These are phyloP conservation scores for Paecilomyces sp. DNA, from an alignment of 2,329 filamentous ascomycete species.

Conservation along the genomic window DNA sequence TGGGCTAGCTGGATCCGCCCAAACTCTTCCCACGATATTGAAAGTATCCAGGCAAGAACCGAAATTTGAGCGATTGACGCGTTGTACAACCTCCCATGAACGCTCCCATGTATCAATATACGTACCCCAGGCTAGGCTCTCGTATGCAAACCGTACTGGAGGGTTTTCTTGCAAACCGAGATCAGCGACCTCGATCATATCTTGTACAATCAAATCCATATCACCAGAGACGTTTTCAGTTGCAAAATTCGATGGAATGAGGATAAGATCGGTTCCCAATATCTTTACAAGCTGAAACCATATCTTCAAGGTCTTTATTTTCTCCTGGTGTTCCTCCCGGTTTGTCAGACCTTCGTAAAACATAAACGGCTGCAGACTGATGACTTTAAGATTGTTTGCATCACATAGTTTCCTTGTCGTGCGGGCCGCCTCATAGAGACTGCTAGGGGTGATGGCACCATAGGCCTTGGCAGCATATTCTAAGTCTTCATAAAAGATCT, in stretches of 20 bases:
- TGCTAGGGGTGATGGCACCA: conserved; percentile 34
- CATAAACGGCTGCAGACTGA: conserved; percentile 63
- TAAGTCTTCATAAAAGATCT: conserved; percentile 73
- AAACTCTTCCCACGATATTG: conserved; percentile 65
- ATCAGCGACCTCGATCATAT: conserved; percentile 58
- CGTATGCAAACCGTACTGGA: conserved; percentile 61
- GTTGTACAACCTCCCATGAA: conserved; percentile 60
- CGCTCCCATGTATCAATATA: conserved; percentile 62
- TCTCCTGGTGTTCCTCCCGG: conserved; percentile 45
- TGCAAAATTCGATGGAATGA: conserved; percentile 63
- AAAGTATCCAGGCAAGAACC: conserved; percentile 70
- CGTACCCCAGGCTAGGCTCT: conserved; percentile 65
- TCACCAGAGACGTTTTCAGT: conserved; percentile 41
- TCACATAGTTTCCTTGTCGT: conserved; percentile 46
- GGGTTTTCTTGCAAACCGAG: conserved; percentile 51
- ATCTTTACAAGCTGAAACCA: conserved; percentile 60
- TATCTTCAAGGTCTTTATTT: conserved; percentile 55
- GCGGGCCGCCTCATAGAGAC: conserved; percentile 52
- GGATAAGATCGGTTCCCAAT: conserved; percentile 57
- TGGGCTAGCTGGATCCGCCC: conserved; percentile 55
- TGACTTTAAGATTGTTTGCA: conserved; percentile 11
- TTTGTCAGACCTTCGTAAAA: conserved; percentile 65
- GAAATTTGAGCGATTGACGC: conserved; percentile 62
- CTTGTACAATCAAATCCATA: conserved; percentile 50
- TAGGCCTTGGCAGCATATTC: conserved; percentile 50